A percentile compares a stretch with the other conserved stretches of the same genome.
These are phyloP conservation scores for Vitrella brassicaformis DNA, from an alignment of 73 alveolate species.

Conservation along the genomic window DNA sequence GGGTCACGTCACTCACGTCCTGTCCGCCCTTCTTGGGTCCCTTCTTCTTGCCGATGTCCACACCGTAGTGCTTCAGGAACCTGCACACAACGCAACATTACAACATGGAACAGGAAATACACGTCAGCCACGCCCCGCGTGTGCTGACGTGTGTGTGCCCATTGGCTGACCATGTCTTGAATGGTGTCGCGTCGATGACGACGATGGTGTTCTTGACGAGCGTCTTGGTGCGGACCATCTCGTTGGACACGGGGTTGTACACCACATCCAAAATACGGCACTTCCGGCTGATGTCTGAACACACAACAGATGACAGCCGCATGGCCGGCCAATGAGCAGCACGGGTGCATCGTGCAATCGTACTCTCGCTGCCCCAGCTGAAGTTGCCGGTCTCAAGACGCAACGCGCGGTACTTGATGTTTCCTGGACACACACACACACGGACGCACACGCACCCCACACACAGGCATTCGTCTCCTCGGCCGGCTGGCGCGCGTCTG, in stretches of 20 bases:
- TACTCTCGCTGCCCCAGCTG: constrained; percentile 79
- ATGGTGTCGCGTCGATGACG: constrained; percentile 88
- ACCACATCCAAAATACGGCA: constrained; percentile 80
- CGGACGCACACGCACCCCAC: not conserved
- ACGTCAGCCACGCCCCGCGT: not conserved
- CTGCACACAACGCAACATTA: not conserved
- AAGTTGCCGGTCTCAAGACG: constrained; percentile 83
- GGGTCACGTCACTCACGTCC: too few species aligned
- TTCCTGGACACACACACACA: constrained; percentile 76
- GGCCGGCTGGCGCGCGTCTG: not conserved
- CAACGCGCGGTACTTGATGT: constrained; percentile 81
- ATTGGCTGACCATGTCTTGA: constrained; percentile 64
- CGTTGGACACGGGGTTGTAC: constrained; percentile 93
- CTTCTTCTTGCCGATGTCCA: constrained; percentile 31
- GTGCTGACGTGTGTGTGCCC: not conserved
- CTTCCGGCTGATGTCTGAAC: constrained; percentile 14
- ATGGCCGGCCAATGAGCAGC: too few species aligned
- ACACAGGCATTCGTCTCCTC: not conserved
- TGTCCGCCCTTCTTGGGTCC: constrained; percentile 11
- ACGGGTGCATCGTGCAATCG: too few species aligned
- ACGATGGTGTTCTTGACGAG: constrained; percentile 83
- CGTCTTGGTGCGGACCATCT: constrained; percentile 92
- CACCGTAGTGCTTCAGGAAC: constrained; percentile 7
- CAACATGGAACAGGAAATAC: not conserved
- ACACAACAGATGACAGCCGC: too few species aligned